Evolutionary conservation across 805 yeast genomes (phyloP), one percentile per base, ranked within the genome.

Genomic region (Zygoascus ofunaensis): DNA sequence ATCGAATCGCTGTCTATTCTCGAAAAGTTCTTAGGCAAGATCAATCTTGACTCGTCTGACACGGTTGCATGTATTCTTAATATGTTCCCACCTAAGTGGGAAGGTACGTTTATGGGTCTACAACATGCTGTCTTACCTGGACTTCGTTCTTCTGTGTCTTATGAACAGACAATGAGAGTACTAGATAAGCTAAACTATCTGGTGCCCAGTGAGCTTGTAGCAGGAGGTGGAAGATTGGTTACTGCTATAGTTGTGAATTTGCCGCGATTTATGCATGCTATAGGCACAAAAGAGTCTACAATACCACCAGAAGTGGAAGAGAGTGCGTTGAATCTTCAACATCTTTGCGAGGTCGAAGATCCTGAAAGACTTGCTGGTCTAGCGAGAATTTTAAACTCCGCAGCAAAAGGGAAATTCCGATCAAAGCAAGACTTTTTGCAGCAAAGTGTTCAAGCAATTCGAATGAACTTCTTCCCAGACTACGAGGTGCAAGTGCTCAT

Each of bases 21-120:
- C 55, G 76, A 85, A 23, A 87, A 86, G 55, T 82, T 89, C 55
- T 75, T 92, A 8, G 78, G 89, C 2, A 90, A 87, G 56, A 85
- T 90, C 55, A 95, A 87, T 58, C 65, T 87, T 42, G 87, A 83
- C 50, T 79, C 94, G 0, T 83, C 81, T 0, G 95, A 84, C 44
- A 85, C 94, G 0, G 90, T 87, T 1, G 77, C 82, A 20, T 80
- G 94, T 60, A 70, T 89, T 47, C 76, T 85, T 15, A 75, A 92
- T 0, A 83, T 92, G 0, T 92, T 89, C 58, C 99, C 99, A 0
- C 79, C 92, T 0, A 82, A 84, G 46, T 92, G 97, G 98, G 95
- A 89, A 57, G 95, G 97, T 1, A 74, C 79, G 45, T 92, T 87
- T 61, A 90, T 82, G 56, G 97, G 97, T 0, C 66, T 92, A 4